Conservation (phyloP, 495 filamentous ascomycete genomes). For the Penicillium paxilli region DNA sequence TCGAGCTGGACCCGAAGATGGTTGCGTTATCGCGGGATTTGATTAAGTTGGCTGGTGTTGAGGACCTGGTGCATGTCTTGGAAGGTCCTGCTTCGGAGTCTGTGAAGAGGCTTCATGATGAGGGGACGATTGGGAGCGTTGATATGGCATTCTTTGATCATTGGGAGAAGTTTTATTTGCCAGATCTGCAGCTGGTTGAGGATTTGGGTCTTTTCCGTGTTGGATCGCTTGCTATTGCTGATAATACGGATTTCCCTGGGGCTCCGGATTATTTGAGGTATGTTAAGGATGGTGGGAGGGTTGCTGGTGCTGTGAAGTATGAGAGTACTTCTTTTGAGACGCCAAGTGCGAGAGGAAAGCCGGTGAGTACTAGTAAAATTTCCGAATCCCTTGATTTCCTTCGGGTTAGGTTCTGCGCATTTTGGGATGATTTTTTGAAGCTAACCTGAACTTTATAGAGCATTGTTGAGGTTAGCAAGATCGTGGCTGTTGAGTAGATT, state of each 20-base stretch:
- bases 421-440: neutral
- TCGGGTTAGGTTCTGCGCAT: neutral
- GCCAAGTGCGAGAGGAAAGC: slow-evolving; percentile 3
- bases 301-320: slow-evolving; percentile 18
- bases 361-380: slow-evolving; percentile 20
- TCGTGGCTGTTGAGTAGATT: slow-evolving; percentile 10
- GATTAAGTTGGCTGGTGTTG: slow-evolving; percentile 26
- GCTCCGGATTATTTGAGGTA: slow-evolving; percentile 33
- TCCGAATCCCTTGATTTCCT: neutral
- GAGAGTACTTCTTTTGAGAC: slow-evolving; percentile 18
- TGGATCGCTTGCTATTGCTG: slow-evolving; percentile 22
- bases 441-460: slow-evolving; percentile 13
- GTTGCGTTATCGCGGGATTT: slow-evolving; percentile 25
- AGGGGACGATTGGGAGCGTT: slow-evolving; percentile 25
- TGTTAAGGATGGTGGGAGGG: slow-evolving; percentile 24
- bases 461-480: slow-evolving; percentile 23
- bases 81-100: slow-evolving; percentile 27
- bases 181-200: slow-evolving; percentile 32
- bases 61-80: slow-evolving; percentile 29
- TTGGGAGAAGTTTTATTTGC: slow-evolving; percentile 29
- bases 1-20: slow-evolving; percentile 28
- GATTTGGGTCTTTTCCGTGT: slow-evolving; percentile 21
- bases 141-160: slow-evolving; percentile 39
- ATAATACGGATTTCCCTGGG: slow-evolving; percentile 19
- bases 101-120: slow-evolving; percentile 19